These are phyloP conservation scores for Ganoderma resinaceum DNA, from an alignment of 1,284 basidiomycete species.

Conservation along the genomic window DNA sequence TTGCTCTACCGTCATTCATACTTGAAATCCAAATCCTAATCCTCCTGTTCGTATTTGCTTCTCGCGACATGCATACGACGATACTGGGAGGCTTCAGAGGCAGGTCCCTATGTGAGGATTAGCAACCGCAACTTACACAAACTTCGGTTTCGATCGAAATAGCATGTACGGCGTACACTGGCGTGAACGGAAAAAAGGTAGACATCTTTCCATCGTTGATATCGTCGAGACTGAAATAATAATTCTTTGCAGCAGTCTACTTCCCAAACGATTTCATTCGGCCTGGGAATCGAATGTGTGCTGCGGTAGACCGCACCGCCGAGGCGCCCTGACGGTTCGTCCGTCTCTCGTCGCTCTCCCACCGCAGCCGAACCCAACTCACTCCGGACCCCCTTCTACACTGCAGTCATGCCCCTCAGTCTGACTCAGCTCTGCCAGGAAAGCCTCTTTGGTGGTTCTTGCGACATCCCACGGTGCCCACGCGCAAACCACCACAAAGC, in stretches of 20 bases:
- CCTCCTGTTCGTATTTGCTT: no score
- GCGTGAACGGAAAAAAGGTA: neutral
- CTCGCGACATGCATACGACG: no score
- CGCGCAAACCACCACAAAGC: conserved; percentile 10
- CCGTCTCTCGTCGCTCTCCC: neutral
- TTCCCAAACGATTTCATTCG: neutral
- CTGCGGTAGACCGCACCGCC: neutral
- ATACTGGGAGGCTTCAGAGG: no score
- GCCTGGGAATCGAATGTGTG: neutral
- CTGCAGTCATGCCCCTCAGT: neutral
- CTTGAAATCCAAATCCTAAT: no score
- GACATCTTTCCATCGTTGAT: neutral
- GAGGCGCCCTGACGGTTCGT: neutral
- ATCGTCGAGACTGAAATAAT: no score
- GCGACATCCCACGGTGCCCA: neutral
- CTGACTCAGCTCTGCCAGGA: neutral
- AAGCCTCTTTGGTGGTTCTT: neutral
- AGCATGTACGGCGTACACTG: no score
- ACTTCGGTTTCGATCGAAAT: no score
- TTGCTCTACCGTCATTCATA: neutral
- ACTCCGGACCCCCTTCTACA: neutral
- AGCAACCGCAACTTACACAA: no score
- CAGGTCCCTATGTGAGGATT: no score
- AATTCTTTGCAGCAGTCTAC: no score
- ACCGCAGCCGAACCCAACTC: neutral